Evolutionary conservation across 2,329 filamentous ascomycete species (phyloP), one percentile per base, ranked within the genome.

Genomic region (Ramularia collo-cygni): DNA sequence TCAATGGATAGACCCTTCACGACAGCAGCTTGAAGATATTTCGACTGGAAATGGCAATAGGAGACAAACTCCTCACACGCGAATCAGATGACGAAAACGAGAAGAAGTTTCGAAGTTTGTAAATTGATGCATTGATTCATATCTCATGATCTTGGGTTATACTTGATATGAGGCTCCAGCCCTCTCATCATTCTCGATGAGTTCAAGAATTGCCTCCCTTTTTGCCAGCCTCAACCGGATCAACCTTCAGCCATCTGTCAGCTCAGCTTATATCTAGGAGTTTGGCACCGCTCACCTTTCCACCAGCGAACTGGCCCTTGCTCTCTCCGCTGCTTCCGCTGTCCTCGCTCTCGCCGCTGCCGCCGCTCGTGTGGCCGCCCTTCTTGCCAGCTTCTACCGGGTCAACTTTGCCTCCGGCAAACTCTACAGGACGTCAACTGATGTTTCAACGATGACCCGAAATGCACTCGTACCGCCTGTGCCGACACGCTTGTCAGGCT

Each of bases 351-450:
- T 38, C 30, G 16, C 33, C 37, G 19, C 24, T 32, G 16, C 46
- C 51, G 16, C 49, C 55, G 17, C 39, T 38, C 32, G 51, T 47
- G 32, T 60, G 34, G 17, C 64, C 63, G 29, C 64, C 64, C 49
- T 65, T 48, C 52, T 61, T 60, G 21, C 64, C 64, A 39, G 64
- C 64, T 49, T 66, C 57, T 29, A 54, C 48, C 17, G 64, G 64
- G 44, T 67, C 64, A 17, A 67, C 63, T 43, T 66, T 63, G 44
- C 64, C 64, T 13, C 62, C 58, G 38, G 64, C 64, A 39, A 67
- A 67, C 49, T 64, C 58, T 53, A 43, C 8, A 37, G 24, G 12
- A 12, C 28, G 13, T 10, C 16, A 14, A 19, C 21, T 24, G 10
- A 24, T 24, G 21, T 24, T 10, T 24, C 6, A 6, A 24, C 21